Conservation (phyloP, 768 basidiomycete species). For the Antrodiella citrinella region DNA sequence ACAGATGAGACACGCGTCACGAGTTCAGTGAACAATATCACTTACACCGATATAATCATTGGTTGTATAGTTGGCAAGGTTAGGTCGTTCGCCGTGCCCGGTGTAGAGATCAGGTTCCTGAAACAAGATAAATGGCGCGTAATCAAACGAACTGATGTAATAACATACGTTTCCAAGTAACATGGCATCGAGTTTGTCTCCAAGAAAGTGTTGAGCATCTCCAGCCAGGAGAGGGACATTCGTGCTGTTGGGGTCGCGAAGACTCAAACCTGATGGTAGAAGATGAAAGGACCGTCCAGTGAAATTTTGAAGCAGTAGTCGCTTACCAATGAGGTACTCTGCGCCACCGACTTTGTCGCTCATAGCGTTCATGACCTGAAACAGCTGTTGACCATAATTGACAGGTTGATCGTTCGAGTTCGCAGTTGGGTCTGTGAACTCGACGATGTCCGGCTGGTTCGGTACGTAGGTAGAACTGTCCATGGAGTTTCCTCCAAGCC, state of each 20-base stretch:
- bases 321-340: slow-evolving; percentile 27
- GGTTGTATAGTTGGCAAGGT: slow-evolving; percentile 37
- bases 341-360: slow-evolving; percentile 20
- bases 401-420: slow-evolving; percentile 41
- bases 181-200: slow-evolving; percentile 34
- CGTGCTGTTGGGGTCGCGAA: slow-evolving; percentile 31
- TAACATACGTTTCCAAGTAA: slow-evolving; percentile 41
- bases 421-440: slow-evolving; percentile 25
- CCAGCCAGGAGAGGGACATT: slow-evolving; percentile 25
- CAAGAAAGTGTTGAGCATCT: slow-evolving; percentile 30
- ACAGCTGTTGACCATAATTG: slow-evolving; percentile 38
- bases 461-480: slow-evolving; percentile 37
- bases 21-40: neutral
- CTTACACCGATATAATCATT: slow-evolving; percentile 38
- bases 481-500: slow-evolving; percentile 43
- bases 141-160: neutral
- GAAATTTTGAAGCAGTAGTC: too few relatives aligned
- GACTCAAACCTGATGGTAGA: slow-evolving; percentile 29
- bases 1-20: neutral
- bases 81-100: slow-evolving; percentile 31
- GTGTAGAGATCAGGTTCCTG: slow-evolving; percentile 59
- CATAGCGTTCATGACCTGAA: slow-evolving; percentile 38
- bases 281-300: too few relatives aligned
- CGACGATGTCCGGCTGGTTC: slow-evolving; percentile 33
- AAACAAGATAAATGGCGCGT: neutral